phyloP scores from a whole-genome alignment of 495 filamentous ascomycete species.

The Talaromyces adpressus region DNA sequence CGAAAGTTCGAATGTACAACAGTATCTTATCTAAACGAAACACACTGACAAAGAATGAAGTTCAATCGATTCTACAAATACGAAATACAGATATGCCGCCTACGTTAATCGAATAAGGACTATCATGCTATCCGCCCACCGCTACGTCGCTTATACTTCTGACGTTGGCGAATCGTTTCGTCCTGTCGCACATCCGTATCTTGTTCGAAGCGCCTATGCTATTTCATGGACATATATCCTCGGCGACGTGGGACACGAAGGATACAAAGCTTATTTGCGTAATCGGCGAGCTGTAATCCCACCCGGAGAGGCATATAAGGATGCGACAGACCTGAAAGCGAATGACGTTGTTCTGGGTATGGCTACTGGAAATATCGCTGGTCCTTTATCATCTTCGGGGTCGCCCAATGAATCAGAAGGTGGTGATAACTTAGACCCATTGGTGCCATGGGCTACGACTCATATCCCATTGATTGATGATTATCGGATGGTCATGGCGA shows the following conservation, averaged over 20 bases:
- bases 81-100: slow-evolving; percentile 81
- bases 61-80: slow-evolving; percentile 73
- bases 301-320: slow-evolving; percentile 34
- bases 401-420: slow-evolving; percentile 4
- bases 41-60: slow-evolving; percentile 35
- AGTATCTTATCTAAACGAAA: neutral
- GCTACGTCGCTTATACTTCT: slow-evolving; percentile 95
- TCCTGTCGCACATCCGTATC: slow-evolving; percentile 77
- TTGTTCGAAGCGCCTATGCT: slow-evolving; percentile 78
- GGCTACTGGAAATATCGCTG: slow-evolving; percentile 29
- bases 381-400: slow-evolving; percentile 14
- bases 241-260: slow-evolving; percentile 88
- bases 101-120: slow-evolving; percentile 84
- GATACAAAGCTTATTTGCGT: slow-evolving; percentile 86
- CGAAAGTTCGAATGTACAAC: neutral
- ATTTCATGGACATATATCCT: slow-evolving; percentile 88
- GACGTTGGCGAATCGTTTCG: slow-evolving; percentile 97
- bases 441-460: slow-evolving; percentile 25
- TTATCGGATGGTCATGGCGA: slow-evolving; percentile 83
- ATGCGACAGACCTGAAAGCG: slow-evolving; percentile 26
- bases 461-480: slow-evolving; percentile 77
- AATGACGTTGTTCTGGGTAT: slow-evolving; percentile 30
- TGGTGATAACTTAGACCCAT: slow-evolving; percentile 11
- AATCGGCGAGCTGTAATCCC: slow-evolving; percentile 55
- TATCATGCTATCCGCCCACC: slow-evolving; percentile 82